Conservation (phyloP, 2,329 filamentous ascomycete species). For the Pestalotiopsis sp. region DNA sequence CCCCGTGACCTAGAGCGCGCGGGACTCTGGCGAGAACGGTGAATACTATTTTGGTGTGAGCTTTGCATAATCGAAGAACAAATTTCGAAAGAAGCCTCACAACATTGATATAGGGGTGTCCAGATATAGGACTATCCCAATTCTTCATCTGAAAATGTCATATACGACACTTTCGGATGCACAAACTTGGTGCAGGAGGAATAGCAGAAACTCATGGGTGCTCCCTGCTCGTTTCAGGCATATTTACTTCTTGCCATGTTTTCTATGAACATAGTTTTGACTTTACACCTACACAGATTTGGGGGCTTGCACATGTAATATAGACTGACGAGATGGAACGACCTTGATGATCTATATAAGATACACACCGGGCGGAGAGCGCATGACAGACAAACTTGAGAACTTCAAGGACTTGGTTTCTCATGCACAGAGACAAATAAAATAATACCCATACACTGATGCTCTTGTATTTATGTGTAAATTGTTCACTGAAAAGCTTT, state of each 20-base stretch:
- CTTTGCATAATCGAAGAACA: background rate
- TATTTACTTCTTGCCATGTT: background rate
- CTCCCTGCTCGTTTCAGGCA: background rate
- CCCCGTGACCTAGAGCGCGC: slow-evolving; percentile 59
- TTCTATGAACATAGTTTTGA: background rate
- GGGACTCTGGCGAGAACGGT: slow-evolving; percentile 1
- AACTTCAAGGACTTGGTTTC: slow-evolving; percentile 1
- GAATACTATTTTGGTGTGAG: slow-evolving; percentile 1
- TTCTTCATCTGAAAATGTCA: too few relatives aligned
- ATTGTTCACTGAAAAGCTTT: background rate
- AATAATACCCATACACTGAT: background rate
- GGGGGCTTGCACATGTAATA: slow-evolving; percentile 2
- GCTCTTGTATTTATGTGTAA: too few relatives aligned
- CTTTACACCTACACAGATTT: background rate
- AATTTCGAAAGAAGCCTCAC: background rate
- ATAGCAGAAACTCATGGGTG: background rate
- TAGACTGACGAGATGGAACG: slow-evolving; percentile 13
- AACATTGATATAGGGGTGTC: background rate
- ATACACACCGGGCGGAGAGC: background rate
- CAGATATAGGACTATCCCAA: background rate
- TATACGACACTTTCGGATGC: background rate
- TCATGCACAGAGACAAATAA: background rate
- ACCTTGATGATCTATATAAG: slow-evolving; percentile 7
- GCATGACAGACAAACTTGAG: background rate
- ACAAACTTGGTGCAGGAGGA: background rate